Evolutionary conservation across 805 yeast genomes (phyloP).

Genomic region (Saturnispora ahearnii): DNA sequence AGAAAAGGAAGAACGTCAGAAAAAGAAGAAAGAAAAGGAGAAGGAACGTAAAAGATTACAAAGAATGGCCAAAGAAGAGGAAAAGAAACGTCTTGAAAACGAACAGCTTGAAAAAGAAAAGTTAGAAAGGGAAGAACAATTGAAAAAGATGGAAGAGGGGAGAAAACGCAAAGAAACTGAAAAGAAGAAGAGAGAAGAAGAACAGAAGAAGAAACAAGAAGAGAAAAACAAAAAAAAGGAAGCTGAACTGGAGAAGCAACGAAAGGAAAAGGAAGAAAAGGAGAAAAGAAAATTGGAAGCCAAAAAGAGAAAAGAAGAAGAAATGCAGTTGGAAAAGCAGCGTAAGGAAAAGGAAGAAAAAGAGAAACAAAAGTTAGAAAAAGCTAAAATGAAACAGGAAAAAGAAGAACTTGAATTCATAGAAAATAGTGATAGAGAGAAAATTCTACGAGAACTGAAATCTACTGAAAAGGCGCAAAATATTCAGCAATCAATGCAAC

Average conservation of each 20-base stretch:
- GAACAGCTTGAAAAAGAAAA: slow-evolving; percentile 41
- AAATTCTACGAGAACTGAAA: not conserved
- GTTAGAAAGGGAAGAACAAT: slow-evolving; percentile 32
- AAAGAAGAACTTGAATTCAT: not conserved
- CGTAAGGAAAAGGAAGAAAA: slow-evolving; percentile 7
- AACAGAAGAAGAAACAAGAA: slow-evolving; percentile 11
- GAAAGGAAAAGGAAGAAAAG: slow-evolving; percentile 29
- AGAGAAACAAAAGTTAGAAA: slow-evolving; percentile 5
- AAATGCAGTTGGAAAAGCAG: slow-evolving; percentile 28
- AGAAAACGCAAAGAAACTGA: slow-evolving; percentile 35
- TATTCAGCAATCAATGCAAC: no score
- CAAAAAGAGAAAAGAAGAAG: slow-evolving; percentile 24
- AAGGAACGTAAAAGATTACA: slow-evolving; percentile 59
- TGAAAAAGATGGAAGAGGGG: slow-evolving; percentile 38
- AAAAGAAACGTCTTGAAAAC: slow-evolving; percentile 37
- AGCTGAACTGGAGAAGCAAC: slow-evolving; percentile 29
- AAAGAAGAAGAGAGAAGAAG: slow-evolving; percentile 31
- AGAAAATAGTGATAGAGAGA: not conserved
- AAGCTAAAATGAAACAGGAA: not conserved
- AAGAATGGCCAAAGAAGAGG: slow-evolving; percentile 58
- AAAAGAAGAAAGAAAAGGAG: slow-evolving; percentile 56
- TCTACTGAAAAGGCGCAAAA: not conserved
- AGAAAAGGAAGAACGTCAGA: slow-evolving; percentile 58
- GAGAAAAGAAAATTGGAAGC: slow-evolving; percentile 32
- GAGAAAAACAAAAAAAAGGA: slow-evolving; percentile 37